A percentile compares a stretch with the other conserved stretches of the same genome.
Conservation (phyloP, 2,329 filamentous ascomycete genomes). For the Huntiella decipiens region DNA sequence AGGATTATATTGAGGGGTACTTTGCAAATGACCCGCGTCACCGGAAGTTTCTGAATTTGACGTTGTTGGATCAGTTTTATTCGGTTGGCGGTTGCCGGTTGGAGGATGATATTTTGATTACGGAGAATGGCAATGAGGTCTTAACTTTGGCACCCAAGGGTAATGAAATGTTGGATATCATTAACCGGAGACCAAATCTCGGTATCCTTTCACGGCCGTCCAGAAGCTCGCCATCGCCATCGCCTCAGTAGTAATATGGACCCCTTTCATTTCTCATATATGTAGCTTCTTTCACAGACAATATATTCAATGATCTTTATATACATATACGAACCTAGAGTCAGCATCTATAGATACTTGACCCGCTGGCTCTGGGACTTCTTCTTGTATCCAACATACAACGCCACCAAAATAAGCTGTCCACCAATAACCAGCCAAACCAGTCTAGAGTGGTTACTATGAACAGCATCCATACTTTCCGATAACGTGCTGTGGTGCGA, state of each 20-base stretch:
- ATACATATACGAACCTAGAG: not conserved
- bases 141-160: constrained; percentile 64
- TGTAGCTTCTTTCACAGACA: not conserved
- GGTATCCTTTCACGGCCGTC: no score
- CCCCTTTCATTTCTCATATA: not conserved
- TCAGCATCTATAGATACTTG: constrained; percentile 53
- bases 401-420: constrained; percentile 49
- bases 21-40: constrained; percentile 41
- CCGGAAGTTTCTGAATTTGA: constrained; percentile 43
- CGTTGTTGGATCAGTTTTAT: constrained; percentile 50
- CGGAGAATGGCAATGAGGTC: constrained; percentile 61
- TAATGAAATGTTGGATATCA: constrained; percentile 46
- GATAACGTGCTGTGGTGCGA: constrained; percentile 31
- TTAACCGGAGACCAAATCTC: constrained; percentile 20
- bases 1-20: constrained; percentile 51
- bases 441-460: constrained; percentile 31
- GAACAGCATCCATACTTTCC: constrained; percentile 27
- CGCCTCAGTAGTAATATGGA: not conserved
- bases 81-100: constrained; percentile 76
- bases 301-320: constrained; percentile 3
- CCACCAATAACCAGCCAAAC: constrained; percentile 56
- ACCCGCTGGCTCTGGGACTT: constrained; percentile 61
- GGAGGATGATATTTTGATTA: constrained; percentile 78
- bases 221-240: no score
- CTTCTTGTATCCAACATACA: constrained; percentile 64